Evolutionary conservation across 768 basidiomycete genomes (phyloP), one percentile per base, ranked within the genome.

Genomic region (Coprinopsis cinerea): DNA sequence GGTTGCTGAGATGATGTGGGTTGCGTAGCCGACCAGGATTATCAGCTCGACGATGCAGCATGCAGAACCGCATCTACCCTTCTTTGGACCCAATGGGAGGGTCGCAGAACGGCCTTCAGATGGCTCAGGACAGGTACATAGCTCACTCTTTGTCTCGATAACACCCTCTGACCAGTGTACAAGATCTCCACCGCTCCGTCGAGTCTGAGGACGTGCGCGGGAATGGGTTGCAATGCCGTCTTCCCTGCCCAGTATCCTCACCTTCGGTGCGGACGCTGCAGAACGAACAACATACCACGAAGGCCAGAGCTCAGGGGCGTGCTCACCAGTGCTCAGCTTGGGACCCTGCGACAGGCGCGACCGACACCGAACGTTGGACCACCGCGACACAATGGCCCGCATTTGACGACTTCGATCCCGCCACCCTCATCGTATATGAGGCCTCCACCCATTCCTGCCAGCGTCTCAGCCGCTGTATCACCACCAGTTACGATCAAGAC

Each of bases 201-300:
- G 30, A 34, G 9, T 34, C 30, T 9, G 30, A 9, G 51, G 14
- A 10, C 10, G 5, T 52, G 51, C 18, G 51, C 26, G 20, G 51
- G 35, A 9, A 28, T 47, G 23, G 15, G 24, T 26, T 52, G 51
- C 20, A 30, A 4, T 15, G 17, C n/a, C 26, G 20, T 52, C 9
- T 39, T 52, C 18, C 37, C 51, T 30, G 22, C 20, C 9, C 27
- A 40, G 6, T 52, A 47, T 22, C 45, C 44, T 22, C 51, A 52
- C 28, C 28, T 47, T 5, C 34, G 45, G 24, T 52, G 51, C 24
- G 14, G 37, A 34, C n/a, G n/a, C 20, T 52, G 51, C 42, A 30
- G 51, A 26, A 25, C 42, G 15, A 26, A 35, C 15, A 52, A 52
- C 28, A 25, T 41, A 2, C 51, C 51, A 7, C 28, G 51, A 13